Conservation (phyloP, 129 eudicot species). For the Flaveria sonorensis region DNA sequence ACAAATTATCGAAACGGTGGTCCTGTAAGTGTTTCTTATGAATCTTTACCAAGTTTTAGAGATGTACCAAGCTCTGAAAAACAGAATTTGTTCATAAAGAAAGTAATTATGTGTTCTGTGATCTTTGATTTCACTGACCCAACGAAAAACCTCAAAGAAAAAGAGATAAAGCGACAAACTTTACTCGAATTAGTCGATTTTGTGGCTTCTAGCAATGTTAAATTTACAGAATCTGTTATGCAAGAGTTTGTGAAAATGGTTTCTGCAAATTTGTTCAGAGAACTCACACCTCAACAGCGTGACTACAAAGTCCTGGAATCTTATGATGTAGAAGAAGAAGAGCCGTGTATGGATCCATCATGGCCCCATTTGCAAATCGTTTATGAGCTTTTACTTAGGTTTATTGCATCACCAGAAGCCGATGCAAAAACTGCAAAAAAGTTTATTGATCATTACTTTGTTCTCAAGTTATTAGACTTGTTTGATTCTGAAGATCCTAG, state of each 20-base stretch:
- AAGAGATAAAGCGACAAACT: conserved; percentile 84
- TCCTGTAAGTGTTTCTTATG: conserved; percentile 47
- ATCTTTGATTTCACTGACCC: conserved; percentile 79
- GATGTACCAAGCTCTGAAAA: conserved; percentile 76
- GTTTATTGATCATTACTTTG: conserved; percentile 69
- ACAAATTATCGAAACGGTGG: conserved; percentile 39
- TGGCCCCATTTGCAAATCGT: conserved; percentile 93
- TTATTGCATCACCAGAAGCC: conserved; percentile 77
- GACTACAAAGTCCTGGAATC: conserved; percentile 63
- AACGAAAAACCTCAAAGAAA: conserved; percentile 71
- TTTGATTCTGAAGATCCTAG: conserved; percentile 91
- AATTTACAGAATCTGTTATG: conserved; percentile 61
- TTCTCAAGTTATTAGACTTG: conserved; percentile 67
- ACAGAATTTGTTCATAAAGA: conserved; percentile 61
- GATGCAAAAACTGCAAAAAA: conserved; percentile 72
- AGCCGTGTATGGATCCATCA: conserved; percentile 84
- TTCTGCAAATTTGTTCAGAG: conserved; percentile 67
- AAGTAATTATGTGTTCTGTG: conserved; percentile 67
- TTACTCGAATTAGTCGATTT: conserved; percentile 81
- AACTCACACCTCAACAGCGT: conserved; percentile 65
- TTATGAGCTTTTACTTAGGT: conserved; percentile 73
- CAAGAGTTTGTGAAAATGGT: conserved; percentile 83
- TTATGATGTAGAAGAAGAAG: conserved; percentile 83
- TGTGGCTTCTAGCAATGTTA: conserved; percentile 59
- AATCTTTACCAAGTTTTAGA: conserved; percentile 70